Percentiles rank a stretch among this genome's conserved stretches.
Conservation (phyloP, 306 rosid species). For the Rosa persica region DNA sequence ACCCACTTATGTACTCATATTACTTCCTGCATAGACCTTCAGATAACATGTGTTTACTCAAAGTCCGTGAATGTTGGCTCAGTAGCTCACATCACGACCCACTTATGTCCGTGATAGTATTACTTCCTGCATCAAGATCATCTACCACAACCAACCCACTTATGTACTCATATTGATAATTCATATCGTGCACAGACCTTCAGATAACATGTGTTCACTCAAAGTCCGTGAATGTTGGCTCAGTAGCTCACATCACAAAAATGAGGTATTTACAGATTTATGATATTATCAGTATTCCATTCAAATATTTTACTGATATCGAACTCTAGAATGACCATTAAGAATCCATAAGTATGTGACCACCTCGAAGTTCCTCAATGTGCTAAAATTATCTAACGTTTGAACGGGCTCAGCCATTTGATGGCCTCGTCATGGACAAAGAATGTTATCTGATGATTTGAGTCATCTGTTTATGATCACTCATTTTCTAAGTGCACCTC, state of each 20-base stretch:
- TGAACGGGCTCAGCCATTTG: neutral
- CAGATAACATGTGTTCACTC: too few species aligned
- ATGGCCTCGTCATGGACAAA: neutral
- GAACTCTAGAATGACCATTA: neutral
- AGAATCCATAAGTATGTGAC: neutral
- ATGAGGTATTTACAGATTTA: neutral
- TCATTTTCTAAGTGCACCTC: neutral
- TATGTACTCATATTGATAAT: neutral
- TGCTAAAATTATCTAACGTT: neutral
- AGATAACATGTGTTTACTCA: too few species aligned
- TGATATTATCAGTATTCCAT: neutral
- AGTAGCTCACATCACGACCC: too few species aligned
- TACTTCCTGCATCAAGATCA: neutral
- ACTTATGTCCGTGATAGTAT: too few species aligned
- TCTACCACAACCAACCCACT: neutral
- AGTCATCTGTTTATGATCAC: neutral
- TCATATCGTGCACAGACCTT: neutral
- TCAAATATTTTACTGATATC: neutral
- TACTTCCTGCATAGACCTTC: neutral
- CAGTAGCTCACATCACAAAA: neutral
- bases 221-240: neutral
- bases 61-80: neutral
- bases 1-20: neutral
- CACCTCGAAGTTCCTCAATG: slow-evolving; percentile 8
- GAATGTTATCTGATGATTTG: neutral